phyloP scores from a whole-genome alignment of 2,329 filamentous ascomycete species.

The Fusarium coffeatum region DNA sequence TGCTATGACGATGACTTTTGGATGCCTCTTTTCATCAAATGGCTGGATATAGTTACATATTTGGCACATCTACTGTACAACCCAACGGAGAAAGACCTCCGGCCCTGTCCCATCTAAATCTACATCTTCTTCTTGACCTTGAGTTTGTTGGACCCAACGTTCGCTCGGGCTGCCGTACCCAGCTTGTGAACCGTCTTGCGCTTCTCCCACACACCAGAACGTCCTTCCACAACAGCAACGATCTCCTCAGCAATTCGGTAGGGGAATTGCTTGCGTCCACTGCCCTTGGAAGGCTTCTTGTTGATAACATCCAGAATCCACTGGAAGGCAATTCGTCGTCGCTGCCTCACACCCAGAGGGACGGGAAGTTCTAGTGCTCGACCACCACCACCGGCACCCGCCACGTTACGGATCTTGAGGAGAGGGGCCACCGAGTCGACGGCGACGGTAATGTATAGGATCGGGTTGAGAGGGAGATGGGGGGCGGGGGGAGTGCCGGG shows the following conservation, averaged over 20 bases:
- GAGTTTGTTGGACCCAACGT: conserved; percentile 62
- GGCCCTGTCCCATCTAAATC: conserved; percentile 18
- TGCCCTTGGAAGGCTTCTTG: conserved; percentile 79
- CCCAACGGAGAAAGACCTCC: conserved; percentile 11
- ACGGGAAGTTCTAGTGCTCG: conserved; percentile 83
- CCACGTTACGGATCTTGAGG: conserved; percentile 79
- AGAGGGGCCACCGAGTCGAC: conserved; percentile 94
- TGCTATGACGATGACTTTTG: background rate
- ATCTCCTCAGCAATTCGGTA: conserved; percentile 86
- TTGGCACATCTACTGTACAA: conserved; percentile 49
- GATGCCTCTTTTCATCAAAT: conserved; percentile 40
- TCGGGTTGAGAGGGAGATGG: conserved; percentile 88
- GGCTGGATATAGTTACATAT: conserved; percentile 49
- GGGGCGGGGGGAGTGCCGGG: conserved; percentile 78
- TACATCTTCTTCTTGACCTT: conserved; percentile 53
- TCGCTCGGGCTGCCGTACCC: conserved; percentile 81
- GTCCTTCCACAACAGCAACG: conserved; percentile 87
- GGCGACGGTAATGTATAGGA: conserved; percentile 88
- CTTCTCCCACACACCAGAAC: conserved; percentile 85
- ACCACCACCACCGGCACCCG: conserved; percentile 87
- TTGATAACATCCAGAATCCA: conserved; percentile 91
- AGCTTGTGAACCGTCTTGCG: conserved; percentile 82
- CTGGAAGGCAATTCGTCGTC: conserved; percentile 80
- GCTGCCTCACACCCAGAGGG: conserved; percentile 79
- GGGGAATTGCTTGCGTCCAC: conserved; percentile 78